Base-by-base conservation (phyloP, 441 rosid species). In the Omphalea diandra region DNA sequence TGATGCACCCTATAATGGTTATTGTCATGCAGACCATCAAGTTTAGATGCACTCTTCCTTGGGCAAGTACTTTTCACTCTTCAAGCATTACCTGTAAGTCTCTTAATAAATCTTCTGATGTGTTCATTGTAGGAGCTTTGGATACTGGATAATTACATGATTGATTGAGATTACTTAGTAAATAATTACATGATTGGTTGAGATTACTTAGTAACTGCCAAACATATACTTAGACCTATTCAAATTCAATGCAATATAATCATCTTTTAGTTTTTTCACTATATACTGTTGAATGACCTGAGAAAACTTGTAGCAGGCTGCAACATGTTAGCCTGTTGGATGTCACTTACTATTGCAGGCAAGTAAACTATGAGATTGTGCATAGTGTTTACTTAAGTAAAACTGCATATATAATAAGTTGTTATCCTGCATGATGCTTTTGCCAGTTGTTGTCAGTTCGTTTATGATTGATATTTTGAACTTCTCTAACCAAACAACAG, bases 51-150 rank as follows among this genome's bases (percentile, higher is more conserved):
- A n/a, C 22, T 73, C 71, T 79, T 93, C 69, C 84, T 88, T 41
- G 88, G 81, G 43, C 96, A 95, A 76, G 85, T 85, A 1, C 87
- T 90, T 69, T 83, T 90, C 70, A 77, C 80, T 46, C 83, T 95
- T 73, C 83, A 93, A 63, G 98, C 84, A 10, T 79, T 93, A 77
- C 97, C 98, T 24, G 98, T 90, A 71, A 93, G 99, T 80, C 57
- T 55, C 60, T 75, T 69, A 20, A 32, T 38, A 52, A 43, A 44
- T 53, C 58, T 10, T 65, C 27, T 10, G 7, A 29, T 68, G 10
- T 72, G 76, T 72, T 50, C 32, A 43, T 3, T 61, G 1, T 29
- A 46, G 43, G 61, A 59, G 62, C 52, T 71, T 43, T 24, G 22
- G 57, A 44, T 54, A 32, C 18, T n/a, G 14, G 65, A 6, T 52